phyloP scores from a whole-genome alignment of 2,329 filamentous ascomycete species.

The Coniochaeta hoffmannii region DNA sequence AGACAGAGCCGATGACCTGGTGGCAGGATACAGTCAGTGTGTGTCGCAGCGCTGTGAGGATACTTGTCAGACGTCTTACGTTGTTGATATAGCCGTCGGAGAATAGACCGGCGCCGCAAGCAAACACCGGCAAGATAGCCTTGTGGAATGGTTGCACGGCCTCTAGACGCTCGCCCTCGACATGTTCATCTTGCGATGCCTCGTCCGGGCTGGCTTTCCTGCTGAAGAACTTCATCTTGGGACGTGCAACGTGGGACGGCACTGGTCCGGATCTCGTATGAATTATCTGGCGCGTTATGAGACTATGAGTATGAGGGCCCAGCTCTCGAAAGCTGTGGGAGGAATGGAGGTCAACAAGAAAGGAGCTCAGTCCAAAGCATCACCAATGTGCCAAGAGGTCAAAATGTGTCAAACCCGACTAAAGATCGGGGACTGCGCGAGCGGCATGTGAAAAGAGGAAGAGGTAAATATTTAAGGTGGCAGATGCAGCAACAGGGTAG shows the following conservation, averaged over 20 bases:
- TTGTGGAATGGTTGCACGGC: slow-evolving; percentile 10
- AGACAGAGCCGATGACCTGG: slow-evolving; percentile 80
- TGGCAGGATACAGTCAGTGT: neutral
- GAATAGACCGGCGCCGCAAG: slow-evolving; percentile 84
- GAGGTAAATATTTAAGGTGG: neutral
- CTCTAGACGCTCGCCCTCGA: neutral
- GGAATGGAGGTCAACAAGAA: neutral
- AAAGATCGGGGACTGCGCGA: neutral
- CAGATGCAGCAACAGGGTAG: neutral
- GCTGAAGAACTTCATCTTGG: slow-evolving; percentile 2
- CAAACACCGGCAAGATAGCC: slow-evolving; percentile 61
- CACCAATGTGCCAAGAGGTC: neutral
- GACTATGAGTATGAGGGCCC: neutral
- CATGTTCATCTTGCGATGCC: neutral
- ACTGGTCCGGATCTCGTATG: neutral
- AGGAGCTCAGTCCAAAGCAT: neutral
- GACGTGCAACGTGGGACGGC: neutral
- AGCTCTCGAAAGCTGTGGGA: neutral
- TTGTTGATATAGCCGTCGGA: slow-evolving; percentile 90
- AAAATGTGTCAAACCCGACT: neutral
- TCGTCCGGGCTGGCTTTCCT: slow-evolving; percentile 1
- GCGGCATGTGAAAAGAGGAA: neutral
- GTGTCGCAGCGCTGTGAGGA: neutral
- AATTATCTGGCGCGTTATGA: neutral
- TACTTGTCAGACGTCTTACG: slow-evolving; percentile 34